Base-by-base conservation (phyloP, 2,329 filamentous ascomycete genomes). In the Periconia sp. region DNA sequence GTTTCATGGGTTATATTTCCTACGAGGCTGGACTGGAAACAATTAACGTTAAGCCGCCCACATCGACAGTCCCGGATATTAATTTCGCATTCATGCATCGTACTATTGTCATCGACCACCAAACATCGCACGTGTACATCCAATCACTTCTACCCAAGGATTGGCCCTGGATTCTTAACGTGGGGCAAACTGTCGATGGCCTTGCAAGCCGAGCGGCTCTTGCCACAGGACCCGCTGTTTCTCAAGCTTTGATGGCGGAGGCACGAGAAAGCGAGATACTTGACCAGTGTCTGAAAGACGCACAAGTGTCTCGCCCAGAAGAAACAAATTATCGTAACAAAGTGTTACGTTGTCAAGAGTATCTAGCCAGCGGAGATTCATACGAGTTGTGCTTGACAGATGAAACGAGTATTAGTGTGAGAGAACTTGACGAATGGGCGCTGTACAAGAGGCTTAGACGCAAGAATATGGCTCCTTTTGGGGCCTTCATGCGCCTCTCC, bases 301-400 rank as follows among this genome's bases (percentile, higher is more conserved):
- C 43, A 45, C 43, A 45, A n/a, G 13, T 45, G 13, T 6, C 5
- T 23, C 43, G 43, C n/a, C 43, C 43, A 6, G 10, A 46, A 35
- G 54, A 53, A 47, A 31, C n/a, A 33, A 31, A 35, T 7, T 92
- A 92, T 65, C 84, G 86, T 59, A 71, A 76, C 9, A 84, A 88
- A 61, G 86, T 92, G 18, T 74, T 77, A 20, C 68, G 75, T 41
- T 92, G 89, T 64, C 87, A 91, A 65, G 80, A 83, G 6, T 82
- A 83, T 58, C 86, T 93, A 54, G 82, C 84, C 2, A 85, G 85
- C 0, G 90, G 90, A n/a, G 85, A 91, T 54, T 91, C 90, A 0
- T 94, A 94, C 70, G 90, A 94, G 68, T 81, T 94, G 7, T 93
- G 90, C 61, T 80, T 93, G 9, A 93, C 89, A 1, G 87, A n/a